Percentiles rank a stretch among this genome's conserved stretches.
Conservation (phyloP, 2,329 filamentous ascomycete genomes). For the Zymoseptoria ardabiliae region DNA sequence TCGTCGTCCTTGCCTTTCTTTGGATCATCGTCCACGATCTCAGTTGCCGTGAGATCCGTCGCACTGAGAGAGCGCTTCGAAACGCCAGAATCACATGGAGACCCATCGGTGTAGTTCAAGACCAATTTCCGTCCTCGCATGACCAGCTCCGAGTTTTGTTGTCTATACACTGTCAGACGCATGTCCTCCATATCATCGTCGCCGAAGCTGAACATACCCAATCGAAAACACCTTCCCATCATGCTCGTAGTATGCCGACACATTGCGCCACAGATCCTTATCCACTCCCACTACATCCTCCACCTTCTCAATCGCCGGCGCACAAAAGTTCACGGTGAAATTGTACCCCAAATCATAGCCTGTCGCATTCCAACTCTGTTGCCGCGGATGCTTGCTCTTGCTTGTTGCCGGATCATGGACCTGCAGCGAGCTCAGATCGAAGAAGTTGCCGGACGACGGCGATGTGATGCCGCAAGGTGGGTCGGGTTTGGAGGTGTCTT, state of each 20-base stretch:
- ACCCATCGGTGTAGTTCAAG: constrained; percentile 46
- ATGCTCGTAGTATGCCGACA: constrained; percentile 69
- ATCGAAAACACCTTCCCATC: constrained; percentile 64
- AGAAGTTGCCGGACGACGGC: constrained; percentile 54
- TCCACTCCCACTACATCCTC: constrained; percentile 54
- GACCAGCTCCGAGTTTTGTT: constrained; percentile 46
- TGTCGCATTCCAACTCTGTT: constrained; percentile 55
- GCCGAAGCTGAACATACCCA: constrained; percentile 48
- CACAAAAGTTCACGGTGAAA: constrained; percentile 79
- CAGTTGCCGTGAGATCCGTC: constrained; percentile 24
- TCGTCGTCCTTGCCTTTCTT: constrained; percentile 27
- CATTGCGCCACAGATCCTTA: constrained; percentile 57
- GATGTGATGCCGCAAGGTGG: constrained; percentile 56
- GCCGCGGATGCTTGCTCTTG: constrained; percentile 46
- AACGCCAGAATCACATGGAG: constrained; percentile 36
- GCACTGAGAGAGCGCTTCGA: constrained; percentile 22
- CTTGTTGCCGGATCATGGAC: constrained; percentile 43
- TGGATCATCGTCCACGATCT: constrained; percentile 35
- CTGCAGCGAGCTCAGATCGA: constrained; percentile 54
- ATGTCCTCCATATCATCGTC: background rate
- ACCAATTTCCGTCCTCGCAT: constrained; percentile 60
- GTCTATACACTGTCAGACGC: constrained; percentile 33
- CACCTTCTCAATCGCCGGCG: constrained; percentile 58
- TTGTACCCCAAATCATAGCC: constrained; percentile 74
- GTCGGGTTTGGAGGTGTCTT: constrained; percentile 27